A percentile compares a stretch with the other conserved stretches of the same genome.
phyloP scores from a whole-genome alignment of 2,329 filamentous ascomycete genomes.

The Colletotrichum incanum region DNA sequence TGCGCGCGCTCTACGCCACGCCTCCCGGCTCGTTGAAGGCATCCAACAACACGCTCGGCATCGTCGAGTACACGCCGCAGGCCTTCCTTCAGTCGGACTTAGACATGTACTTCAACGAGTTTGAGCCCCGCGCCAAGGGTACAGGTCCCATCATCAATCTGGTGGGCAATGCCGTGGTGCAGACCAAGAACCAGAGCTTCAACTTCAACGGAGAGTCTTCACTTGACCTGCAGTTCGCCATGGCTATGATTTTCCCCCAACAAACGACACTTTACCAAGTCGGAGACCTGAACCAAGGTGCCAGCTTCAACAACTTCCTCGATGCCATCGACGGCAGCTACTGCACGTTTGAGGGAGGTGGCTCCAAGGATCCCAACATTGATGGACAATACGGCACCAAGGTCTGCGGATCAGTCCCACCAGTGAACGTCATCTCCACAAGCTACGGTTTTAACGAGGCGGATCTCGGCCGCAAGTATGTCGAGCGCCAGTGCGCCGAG shows the following conservation, averaged over 20 bases:
- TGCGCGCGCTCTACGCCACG: conserved; percentile 64
- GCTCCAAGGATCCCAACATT: conserved; percentile 51
- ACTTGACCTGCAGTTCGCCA: conserved; percentile 70
- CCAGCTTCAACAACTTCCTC: conserved; percentile 60
- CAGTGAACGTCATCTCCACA: conserved; percentile 69
- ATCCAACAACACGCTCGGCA: conserved; percentile 63
- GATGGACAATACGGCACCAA: conserved; percentile 59
- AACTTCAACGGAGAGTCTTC: conserved; percentile 62
- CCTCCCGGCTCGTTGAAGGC: conserved; percentile 54
- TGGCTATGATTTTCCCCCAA: conserved; percentile 68
- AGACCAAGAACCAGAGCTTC: conserved; percentile 49
- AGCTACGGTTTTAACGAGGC: conserved; percentile 69
- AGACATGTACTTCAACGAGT: conserved; percentile 63
- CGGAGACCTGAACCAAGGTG: conserved; percentile 55
- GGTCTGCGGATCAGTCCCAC: conserved; percentile 60
- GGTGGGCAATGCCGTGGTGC: conserved; percentile 64
- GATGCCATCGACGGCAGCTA: conserved; percentile 64
- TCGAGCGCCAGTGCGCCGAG: conserved; percentile 68
- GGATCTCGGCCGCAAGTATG: conserved; percentile 64
- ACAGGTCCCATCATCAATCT: conserved; percentile 60
- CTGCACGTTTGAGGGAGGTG: conserved; percentile 59
- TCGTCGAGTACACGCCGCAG: conserved; percentile 68
- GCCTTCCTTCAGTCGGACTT: conserved; percentile 67
- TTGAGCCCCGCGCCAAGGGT: conserved; percentile 59
- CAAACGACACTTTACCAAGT: conserved; percentile 64